These are phyloP conservation scores for Trichoderma cornu-damae DNA, from an alignment of 2,329 filamentous ascomycete genomes.

Conservation along the genomic window DNA sequence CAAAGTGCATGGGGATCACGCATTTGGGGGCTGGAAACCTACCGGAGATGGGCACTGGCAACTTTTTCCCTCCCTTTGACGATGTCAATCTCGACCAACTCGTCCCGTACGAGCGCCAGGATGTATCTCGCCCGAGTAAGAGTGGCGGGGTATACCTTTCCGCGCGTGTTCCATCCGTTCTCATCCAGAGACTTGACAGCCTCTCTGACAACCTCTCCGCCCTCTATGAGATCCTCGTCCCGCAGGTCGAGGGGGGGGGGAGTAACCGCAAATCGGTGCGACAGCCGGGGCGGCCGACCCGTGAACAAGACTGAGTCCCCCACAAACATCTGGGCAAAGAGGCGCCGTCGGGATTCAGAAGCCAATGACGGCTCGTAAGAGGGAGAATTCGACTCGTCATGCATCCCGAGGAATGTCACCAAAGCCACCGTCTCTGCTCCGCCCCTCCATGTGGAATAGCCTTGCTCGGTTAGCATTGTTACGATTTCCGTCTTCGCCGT, in stretches of 20 bases:
- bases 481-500: neutral
- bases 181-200: slow-evolving; percentile 36
- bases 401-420: slow-evolving; percentile 35
- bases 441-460: slow-evolving; percentile 35
- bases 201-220: slow-evolving; percentile 28
- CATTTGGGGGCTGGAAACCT: neutral
- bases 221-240: slow-evolving; percentile 44
- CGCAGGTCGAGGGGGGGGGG: slow-evolving; percentile 51
- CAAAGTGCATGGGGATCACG: too few species aligned
- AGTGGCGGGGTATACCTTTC: slow-evolving; percentile 40
- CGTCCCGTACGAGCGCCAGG: slow-evolving; percentile 50
- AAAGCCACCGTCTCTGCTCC: slow-evolving; percentile 36
- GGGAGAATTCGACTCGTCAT: slow-evolving; percentile 25
- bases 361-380: slow-evolving; percentile 32
- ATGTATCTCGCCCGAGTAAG: slow-evolving; percentile 42
- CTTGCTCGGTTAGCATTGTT: slow-evolving; percentile 22
- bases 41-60: slow-evolving; percentile 1
- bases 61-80: slow-evolving; percentile 26
- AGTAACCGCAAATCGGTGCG: slow-evolving; percentile 49
- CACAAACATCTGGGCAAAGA: slow-evolving; percentile 36
- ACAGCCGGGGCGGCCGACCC: slow-evolving; percentile 50
- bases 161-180: slow-evolving; percentile 48
- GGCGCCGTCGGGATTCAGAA: slow-evolving; percentile 31
- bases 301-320: slow-evolving; percentile 45
- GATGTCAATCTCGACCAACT: slow-evolving; percentile 54